Base-by-base conservation (phyloP, 805 yeast genomes). In the Priceomyces melissophilus region DNA sequence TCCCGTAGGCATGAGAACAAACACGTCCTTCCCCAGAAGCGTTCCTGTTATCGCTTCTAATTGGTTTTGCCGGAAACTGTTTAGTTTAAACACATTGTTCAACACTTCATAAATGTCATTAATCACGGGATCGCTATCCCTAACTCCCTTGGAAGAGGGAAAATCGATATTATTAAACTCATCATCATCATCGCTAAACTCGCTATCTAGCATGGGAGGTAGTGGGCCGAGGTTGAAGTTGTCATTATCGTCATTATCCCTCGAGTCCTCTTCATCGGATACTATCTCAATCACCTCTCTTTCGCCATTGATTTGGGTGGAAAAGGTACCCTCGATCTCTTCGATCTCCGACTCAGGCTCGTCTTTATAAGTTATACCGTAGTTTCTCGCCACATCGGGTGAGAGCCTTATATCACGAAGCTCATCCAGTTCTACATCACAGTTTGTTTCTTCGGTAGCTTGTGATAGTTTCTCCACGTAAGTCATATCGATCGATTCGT, bases 1-100 rank as follows among this genome's bases (percentile, higher is more conserved):
- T 30, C 99, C 99, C 0, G 99, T 93, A 0, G 99, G 99, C 96
- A 93, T 91, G 52, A 93, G 69, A 2, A 93, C 97, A 65, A 93
- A 88, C 0, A 87, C 96, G 60, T 93, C 99, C 33, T 76, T 73
- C 1, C 96, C 96, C 4, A 75, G 58, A 25, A 82, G 55, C 25
- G 87, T 82, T 1, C 95, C 82, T 52, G 83, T 80, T 4, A 93
- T 78, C 0, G 97, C 98, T 40, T 87, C 93, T 29, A 84, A 63
- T 57, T 93, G 99, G 58, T 91, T 86, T 4, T 81, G 76, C 42
- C 99, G 73, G 60, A 93, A 93, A 1, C 74, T 70, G 3, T 64
- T 55, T 27, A 93, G 61, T 26, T 80, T 76, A 65, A 93, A 93
- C 3, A 72, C 75, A 5, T 72, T 60, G 15, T 71, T 69, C 26